A percentile compares a stretch with the other conserved stretches of the same genome.
Evolutionary conservation across 2,329 filamentous ascomycete genomes (phyloP).

Genomic region (Fusarium sp.): DNA sequence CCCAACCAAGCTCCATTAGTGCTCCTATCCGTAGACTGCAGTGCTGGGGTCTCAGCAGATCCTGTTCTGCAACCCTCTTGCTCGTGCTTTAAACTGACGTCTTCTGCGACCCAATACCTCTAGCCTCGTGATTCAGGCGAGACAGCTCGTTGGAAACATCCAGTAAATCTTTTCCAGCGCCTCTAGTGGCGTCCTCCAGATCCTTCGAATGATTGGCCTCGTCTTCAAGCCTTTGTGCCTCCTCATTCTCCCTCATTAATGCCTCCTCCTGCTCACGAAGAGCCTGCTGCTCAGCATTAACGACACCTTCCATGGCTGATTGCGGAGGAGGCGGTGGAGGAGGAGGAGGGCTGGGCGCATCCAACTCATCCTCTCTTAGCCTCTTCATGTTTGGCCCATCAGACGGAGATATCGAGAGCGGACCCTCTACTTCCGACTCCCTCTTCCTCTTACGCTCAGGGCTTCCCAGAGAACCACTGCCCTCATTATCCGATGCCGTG

Average conservation of each 20-base stretch:
- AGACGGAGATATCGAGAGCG: slow-evolving; percentile 58
- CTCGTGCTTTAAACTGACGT: slow-evolving; percentile 17
- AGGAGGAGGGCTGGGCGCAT: slow-evolving; percentile 53
- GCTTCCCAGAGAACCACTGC: slow-evolving; percentile 55
- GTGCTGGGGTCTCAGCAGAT: slow-evolving; percentile 34
- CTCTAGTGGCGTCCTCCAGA: slow-evolving; percentile 38
- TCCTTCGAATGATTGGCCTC: slow-evolving; percentile 50
- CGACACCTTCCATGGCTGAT: slow-evolving; percentile 46
- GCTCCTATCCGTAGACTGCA: slow-evolving; percentile 32
- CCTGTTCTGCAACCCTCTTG: slow-evolving; percentile 34
- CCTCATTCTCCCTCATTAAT: slow-evolving; percentile 62
- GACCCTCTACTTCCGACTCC: slow-evolving; percentile 48
- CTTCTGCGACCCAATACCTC: slow-evolving; percentile 17
- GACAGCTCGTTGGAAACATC: slow-evolving; percentile 21
- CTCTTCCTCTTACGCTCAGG: slow-evolving; percentile 73
- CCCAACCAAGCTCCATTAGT: slow-evolving; percentile 37
- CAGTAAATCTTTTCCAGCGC: slow-evolving; percentile 33
- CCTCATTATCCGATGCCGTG: slow-evolving; percentile 56
- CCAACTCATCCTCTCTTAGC: slow-evolving; percentile 57
- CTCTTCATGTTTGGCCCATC: slow-evolving; percentile 67
- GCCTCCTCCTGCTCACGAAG: slow-evolving; percentile 61
- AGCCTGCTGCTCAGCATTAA: slow-evolving; percentile 55
- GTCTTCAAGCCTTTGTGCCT: slow-evolving; percentile 62
- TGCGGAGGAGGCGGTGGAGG: slow-evolving; percentile 60
- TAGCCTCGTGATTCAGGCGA: slow-evolving; percentile 10